These are phyloP conservation scores for Coelastrella sp. DNA, from an alignment of 139 green algal species.

Conservation along the genomic window DNA sequence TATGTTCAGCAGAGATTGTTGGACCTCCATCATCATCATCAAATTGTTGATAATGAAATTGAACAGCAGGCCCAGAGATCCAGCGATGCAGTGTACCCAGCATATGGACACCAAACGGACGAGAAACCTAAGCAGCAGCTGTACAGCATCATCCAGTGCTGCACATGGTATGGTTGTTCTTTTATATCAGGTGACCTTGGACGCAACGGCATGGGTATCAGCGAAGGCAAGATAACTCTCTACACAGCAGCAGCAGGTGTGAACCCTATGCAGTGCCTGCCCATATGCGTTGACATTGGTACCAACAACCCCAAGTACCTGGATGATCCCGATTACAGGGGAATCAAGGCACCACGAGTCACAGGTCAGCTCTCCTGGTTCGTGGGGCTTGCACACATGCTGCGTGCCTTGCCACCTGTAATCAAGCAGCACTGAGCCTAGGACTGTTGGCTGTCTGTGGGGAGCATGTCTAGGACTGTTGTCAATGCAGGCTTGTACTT, in stretches of 20 bases:
- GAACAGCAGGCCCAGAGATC: no score
- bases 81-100: no score
- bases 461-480: no score
- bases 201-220: conserved; percentile 87
- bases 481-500: no score
- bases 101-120: no score
- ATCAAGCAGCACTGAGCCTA: no score
- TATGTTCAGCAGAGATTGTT: no score
- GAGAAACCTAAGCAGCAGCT: background rate
- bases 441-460: no score
- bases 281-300: conserved; percentile 36
- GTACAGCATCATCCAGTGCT: background rate
- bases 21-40: no score
- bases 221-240: conserved; percentile 83
- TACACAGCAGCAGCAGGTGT: conserved; percentile 74
- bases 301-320: conserved; percentile 32
- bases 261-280: conserved; percentile 43
- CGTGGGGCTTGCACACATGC: background rate
- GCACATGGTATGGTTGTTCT: background rate
- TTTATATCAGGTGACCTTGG: conserved; percentile 67
- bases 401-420: background rate
- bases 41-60: no score
- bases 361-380: background rate
- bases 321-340: conserved; percentile 37
- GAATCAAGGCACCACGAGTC: conserved; percentile 31